Conservation (phyloP, 495 filamentous ascomycete genomes). For the Xylaria palmicola region DNA sequence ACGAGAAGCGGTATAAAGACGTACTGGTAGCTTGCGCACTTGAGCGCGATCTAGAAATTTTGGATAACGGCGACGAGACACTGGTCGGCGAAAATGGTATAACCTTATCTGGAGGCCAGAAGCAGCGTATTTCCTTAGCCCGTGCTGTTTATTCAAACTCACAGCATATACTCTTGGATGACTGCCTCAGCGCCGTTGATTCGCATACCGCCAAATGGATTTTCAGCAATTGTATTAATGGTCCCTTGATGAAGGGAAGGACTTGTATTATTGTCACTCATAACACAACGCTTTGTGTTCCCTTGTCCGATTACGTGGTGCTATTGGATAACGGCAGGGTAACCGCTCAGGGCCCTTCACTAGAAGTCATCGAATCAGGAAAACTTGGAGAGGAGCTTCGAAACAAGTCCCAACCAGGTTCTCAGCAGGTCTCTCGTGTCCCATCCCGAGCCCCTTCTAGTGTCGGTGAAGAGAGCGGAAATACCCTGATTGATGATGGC, state of each 20-base stretch:
- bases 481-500: constrained; percentile 45
- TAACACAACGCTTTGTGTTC: constrained; percentile 82
- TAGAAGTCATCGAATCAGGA: constrained; percentile 77
- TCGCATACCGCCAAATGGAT: constrained; percentile 99
- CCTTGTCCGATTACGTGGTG: constrained; percentile 74
- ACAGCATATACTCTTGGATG: constrained; percentile 85
- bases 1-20: constrained; percentile 80
- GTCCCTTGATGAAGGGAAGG: constrained; percentile 81
- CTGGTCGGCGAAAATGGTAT: constrained; percentile 97
- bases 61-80: constrained; percentile 90
- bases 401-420: constrained; percentile 65
- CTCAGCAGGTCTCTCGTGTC: constrained; percentile 61
- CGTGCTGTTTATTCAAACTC: constrained; percentile 92
- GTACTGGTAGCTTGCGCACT: constrained; percentile 92
- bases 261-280: constrained; percentile 98
- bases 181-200: constrained; percentile 97
- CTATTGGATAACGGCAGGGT: constrained; percentile 85
- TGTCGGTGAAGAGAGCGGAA: constrained; percentile 52
- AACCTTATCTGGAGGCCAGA: constrained; percentile 93
- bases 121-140: constrained; percentile 94
- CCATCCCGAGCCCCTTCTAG: constrained; percentile 75
- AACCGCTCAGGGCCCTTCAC: constrained; percentile 68
- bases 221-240: constrained; percentile 87
- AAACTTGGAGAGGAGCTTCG: constrained; percentile 80
- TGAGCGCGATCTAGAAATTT: constrained; percentile 86